These are phyloP conservation scores for Lathyrus tuberosus DNA, from an alignment of 306 rosid species.

Conservation along the genomic window DNA sequence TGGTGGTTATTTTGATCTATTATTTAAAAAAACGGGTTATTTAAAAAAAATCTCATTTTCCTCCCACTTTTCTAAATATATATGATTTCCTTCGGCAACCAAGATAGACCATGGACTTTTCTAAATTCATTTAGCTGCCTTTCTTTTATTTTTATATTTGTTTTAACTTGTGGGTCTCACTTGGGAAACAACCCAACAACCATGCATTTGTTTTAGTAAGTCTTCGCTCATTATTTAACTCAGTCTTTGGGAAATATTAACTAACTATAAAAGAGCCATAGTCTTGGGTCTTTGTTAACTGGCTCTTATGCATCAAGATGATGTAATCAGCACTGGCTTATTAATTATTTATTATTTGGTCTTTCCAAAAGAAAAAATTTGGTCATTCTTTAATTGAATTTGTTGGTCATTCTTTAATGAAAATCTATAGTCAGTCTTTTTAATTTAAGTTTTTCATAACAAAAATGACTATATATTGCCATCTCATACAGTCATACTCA, in stretches of 20 bases:
- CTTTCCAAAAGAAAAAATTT: no score
- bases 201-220: not conserved
- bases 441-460: not conserved
- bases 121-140: no score
- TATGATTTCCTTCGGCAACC: no score
- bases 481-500: not conserved
- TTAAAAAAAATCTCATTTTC: no score
- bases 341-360: no score
- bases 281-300: not conserved
- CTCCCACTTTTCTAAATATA: no score
- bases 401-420: not conserved
- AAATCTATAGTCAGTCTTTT: not conserved
- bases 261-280: not conserved
- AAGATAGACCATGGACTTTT: no score
- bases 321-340: no score
- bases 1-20: no score
- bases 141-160: not conserved
- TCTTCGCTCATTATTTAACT: not conserved
- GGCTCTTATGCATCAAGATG: not conserved
- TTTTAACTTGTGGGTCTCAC: not conserved
- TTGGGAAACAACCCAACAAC: not conserved
- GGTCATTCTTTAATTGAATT: slow-evolving; percentile 5
- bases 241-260: not conserved
- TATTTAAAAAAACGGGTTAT: no score
- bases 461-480: not conserved